A percentile compares a stretch with the other conserved stretches of the same genome.
Conservation (phyloP, 2,329 filamentous ascomycete species). For the Grosmannia serpens region DNA sequence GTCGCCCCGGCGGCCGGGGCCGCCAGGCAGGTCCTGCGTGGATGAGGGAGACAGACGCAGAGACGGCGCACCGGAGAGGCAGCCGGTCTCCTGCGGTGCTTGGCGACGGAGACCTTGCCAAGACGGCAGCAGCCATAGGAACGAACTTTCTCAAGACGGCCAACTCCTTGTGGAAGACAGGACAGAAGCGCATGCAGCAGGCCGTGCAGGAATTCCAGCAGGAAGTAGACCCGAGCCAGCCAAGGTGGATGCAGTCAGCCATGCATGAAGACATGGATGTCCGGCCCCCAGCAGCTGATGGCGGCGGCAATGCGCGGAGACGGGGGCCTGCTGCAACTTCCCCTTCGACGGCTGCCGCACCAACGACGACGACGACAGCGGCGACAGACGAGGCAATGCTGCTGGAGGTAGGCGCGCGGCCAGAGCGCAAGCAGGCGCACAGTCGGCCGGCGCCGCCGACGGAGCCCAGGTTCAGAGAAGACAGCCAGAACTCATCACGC, state of each 20-base stretch:
- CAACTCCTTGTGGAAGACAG: constrained; percentile 88
- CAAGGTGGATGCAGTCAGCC: constrained; percentile 88
- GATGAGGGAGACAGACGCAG: constrained; percentile 43
- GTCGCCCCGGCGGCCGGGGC: constrained; percentile 11
- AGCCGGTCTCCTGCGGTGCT: constrained; percentile 40
- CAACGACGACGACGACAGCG: background rate
- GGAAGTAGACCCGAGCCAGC: constrained; percentile 65
- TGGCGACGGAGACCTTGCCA: constrained; percentile 68
- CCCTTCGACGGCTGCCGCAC: background rate
- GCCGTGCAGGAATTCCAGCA: constrained; percentile 79
- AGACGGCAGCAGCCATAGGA: constrained; percentile 72
- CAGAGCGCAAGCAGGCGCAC: constrained; percentile 25
- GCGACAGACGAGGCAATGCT: constrained; percentile 66
- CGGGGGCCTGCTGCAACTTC: constrained; percentile 8
- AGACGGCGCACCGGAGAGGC: constrained; percentile 35
- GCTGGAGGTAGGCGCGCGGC: constrained; percentile 55
- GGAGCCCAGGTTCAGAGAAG: constrained; percentile 19
- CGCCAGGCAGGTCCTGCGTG: constrained; percentile 43
- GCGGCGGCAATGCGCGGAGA: constrained; percentile 7
- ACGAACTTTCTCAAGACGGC: constrained; percentile 84
- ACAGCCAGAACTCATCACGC: constrained; percentile 22
- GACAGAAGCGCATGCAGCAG: constrained; percentile 86
- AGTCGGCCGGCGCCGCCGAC: constrained; percentile 6
- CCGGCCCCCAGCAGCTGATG: constrained; percentile 4
- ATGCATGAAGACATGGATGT: constrained; percentile 31